Evolutionary conservation across 148 eudicot species (phyloP).

Genomic region (Chenopodium berlandieri): DNA sequence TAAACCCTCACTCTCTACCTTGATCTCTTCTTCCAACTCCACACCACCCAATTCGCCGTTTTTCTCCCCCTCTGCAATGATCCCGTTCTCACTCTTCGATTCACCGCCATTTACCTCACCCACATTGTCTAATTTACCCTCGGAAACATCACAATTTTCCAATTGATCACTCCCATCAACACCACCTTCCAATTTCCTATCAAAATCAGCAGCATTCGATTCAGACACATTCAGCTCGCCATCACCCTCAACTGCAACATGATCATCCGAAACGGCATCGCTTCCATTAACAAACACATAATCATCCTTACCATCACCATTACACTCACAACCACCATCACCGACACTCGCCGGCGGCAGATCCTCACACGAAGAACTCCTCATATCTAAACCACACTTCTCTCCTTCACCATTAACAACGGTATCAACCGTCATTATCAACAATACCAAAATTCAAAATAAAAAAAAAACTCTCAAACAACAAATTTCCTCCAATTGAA

Average conservation of each 20-base stretch:
- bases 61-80: neutral
- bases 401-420: conserved; percentile 33
- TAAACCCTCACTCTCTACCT: conserved; percentile 10
- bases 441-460: neutral
- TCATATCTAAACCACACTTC: conserved; percentile 40
- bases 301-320: conserved; percentile 38
- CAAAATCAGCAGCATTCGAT: conserved; percentile 8
- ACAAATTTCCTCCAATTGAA: neutral
- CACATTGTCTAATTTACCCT: conserved; percentile 3
- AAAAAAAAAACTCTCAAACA: neutral
- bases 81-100: conserved; percentile 1
- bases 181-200: conserved; percentile 4
- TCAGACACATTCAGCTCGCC: conserved; percentile 13
- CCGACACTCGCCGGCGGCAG: conserved; percentile 31
- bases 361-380: conserved; percentile 46
- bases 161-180: conserved; percentile 1
- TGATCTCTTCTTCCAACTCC: conserved; percentile 19
- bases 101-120: conserved; percentile 1
- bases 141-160: conserved; percentile 1
- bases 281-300: conserved; percentile 45
- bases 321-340: conserved; percentile 16
- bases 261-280: conserved; percentile 36
- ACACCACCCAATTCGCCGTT: conserved; percentile 7
- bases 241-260: conserved; percentile 18
- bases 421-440: conserved; percentile 39